These are phyloP conservation scores for Phytophthora foliorum DNA, from an alignment of 352 stramenopile species.

Conservation along the genomic window DNA sequence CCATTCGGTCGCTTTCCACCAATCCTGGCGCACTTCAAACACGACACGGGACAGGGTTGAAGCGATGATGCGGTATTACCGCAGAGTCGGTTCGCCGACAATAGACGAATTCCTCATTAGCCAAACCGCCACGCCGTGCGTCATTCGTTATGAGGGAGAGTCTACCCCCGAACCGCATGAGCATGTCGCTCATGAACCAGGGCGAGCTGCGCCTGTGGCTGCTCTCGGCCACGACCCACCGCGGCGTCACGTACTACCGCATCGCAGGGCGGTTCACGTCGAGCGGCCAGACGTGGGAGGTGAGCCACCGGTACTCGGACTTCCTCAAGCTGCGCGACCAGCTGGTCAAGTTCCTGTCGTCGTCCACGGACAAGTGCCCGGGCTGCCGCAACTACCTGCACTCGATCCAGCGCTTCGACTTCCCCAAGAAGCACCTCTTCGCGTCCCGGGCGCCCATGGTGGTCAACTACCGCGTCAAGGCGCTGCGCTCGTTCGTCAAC, in stretches of 20 bases:
- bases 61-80: constrained; percentile 21
- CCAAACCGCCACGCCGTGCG: constrained; percentile 16
- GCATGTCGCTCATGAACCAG: constrained; percentile 67
- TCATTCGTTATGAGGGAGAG: constrained; percentile 46
- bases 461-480: constrained; percentile 88
- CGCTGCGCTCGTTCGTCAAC: constrained; percentile 87
- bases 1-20: constrained; percentile 4
- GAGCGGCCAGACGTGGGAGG: constrained; percentile 79
- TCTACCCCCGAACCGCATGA: constrained; percentile 50
- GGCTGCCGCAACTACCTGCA: constrained; percentile 85
- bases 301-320: constrained; percentile 88
- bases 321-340: constrained; percentile 81
- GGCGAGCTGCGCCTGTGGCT: constrained; percentile 75
- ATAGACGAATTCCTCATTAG: constrained; percentile 26
- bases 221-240: constrained; percentile 60
- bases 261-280: constrained; percentile 73
- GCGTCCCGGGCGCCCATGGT: constrained; percentile 78
- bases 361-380: constrained; percentile 75
- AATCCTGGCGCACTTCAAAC: neutral
- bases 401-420: constrained; percentile 82
- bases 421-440: constrained; percentile 90
- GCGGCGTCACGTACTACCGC: constrained; percentile 74
- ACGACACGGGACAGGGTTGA: constrained; percentile 3
- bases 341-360: constrained; percentile 83
- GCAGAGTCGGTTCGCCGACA: constrained; percentile 32